Percentiles rank a stretch among this genome's conserved stretches.
phyloP scores from a whole-genome alignment of 306 rosid species.

The Vicia villosa region DNA sequence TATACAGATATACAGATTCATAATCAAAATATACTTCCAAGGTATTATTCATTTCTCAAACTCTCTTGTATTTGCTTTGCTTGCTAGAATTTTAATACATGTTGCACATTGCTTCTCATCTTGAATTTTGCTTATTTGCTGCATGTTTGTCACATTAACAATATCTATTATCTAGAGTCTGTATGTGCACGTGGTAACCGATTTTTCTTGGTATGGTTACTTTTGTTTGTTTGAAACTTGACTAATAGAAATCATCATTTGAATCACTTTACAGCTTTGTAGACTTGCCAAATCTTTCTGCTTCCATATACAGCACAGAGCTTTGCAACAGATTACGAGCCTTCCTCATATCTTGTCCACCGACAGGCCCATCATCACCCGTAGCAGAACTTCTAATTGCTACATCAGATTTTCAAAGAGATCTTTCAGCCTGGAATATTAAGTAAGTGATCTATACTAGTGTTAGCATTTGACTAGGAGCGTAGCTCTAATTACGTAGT shows the following conservation, averaged over 20 bases:
- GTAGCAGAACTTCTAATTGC: slow-evolving; percentile 94
- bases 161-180: too few relatives aligned
- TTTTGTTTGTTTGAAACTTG: background rate
- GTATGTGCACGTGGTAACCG: background rate
- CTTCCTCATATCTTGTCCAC: slow-evolving; percentile 97
- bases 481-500: background rate
- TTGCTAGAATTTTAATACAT: too few relatives aligned
- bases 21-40: slow-evolving; percentile 90
- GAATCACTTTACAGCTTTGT: slow-evolving; percentile 60
- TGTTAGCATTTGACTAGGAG: slow-evolving; percentile 12
- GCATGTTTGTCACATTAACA: too few relatives aligned
- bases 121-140: background rate
- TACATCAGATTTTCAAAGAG: slow-evolving; percentile 93
- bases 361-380: slow-evolving; percentile 76
- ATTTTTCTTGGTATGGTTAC: background rate
- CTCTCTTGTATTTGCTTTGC: slow-evolving; percentile 6
- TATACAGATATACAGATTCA: slow-evolving; percentile 84
- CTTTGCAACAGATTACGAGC: slow-evolving; percentile 79
- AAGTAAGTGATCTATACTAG: slow-evolving; percentile 45
- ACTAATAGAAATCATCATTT: slow-evolving; percentile 17
- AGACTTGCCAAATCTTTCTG: slow-evolving; percentile 91
- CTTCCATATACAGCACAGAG: slow-evolving; percentile 95
- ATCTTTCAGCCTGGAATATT: slow-evolving; percentile 75
- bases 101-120: slow-evolving; percentile 8
- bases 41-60: slow-evolving; percentile 53